Conservation (phyloP, 2,329 filamentous ascomycete genomes). For the Macrophomina pseudophaseolina region DNA sequence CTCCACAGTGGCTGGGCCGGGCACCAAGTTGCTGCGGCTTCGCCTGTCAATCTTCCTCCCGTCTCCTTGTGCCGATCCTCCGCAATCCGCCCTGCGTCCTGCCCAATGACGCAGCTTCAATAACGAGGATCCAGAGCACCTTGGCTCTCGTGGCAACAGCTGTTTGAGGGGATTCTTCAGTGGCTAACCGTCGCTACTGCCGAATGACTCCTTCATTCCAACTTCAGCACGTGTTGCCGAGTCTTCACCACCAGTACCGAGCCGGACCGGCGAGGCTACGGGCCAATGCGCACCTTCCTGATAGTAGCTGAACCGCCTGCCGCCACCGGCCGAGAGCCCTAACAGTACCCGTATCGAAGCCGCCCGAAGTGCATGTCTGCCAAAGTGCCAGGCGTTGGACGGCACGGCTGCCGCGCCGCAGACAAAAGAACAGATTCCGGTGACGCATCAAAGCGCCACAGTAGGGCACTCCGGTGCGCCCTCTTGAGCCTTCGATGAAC, state of each 20-base stretch:
- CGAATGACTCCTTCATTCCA: not conserved
- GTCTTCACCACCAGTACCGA: too few species aligned
- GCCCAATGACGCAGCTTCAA: not conserved
- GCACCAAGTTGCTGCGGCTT: not conserved
- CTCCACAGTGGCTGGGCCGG: not conserved
- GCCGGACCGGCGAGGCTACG: too few species aligned
- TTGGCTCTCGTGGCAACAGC: not conserved
- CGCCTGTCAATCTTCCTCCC: slow-evolving; percentile 1
- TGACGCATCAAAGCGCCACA: too few species aligned
- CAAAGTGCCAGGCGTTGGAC: not conserved
- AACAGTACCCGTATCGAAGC: not conserved
- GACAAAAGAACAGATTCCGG: too few species aligned
- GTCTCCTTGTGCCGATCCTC: not conserved
- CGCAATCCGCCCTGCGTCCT: not conserved
- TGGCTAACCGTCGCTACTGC: not conserved
- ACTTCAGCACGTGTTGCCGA: not conserved
- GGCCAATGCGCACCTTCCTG: not conserved
- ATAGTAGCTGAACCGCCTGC: too few species aligned
- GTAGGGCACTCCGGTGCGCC: too few species aligned
- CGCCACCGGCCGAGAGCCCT: not conserved
- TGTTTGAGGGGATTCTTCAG: too few species aligned
- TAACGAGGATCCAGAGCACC: not conserved
- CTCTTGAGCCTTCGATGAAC: too few species aligned
- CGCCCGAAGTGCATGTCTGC: not conserved
- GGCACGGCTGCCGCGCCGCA: not conserved